Evolutionary conservation across 148 eudicot species (phyloP).

Genomic region (Chenopodium formosanum): DNA sequence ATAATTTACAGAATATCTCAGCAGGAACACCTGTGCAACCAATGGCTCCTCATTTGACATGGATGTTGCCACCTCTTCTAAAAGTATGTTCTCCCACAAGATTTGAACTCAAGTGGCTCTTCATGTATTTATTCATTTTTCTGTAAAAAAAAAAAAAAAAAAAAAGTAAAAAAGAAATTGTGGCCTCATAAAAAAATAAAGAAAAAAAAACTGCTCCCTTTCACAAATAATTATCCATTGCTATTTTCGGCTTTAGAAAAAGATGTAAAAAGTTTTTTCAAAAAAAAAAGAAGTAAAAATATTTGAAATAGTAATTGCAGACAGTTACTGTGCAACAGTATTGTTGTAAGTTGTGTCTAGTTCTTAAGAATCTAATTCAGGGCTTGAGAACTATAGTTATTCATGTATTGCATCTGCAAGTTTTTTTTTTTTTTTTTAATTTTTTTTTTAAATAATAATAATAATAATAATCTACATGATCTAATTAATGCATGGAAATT

Average conservation of each 20-base stretch:
- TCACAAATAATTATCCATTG: neutral
- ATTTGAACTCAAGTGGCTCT: neutral
- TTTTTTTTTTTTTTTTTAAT: neutral
- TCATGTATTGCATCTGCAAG: neutral
- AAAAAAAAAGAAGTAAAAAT: neutral
- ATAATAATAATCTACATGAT: neutral
- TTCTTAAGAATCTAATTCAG: neutral
- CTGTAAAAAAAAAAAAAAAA: neutral
- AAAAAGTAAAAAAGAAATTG: neutral
- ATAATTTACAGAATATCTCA: slow-evolving; percentile 44
- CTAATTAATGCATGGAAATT: neutral
- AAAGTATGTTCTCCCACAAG: slow-evolving; percentile 51
- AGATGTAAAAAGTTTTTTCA: no score
- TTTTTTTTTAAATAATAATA: neutral
- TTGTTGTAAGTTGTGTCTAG: neutral
- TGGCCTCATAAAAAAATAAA: neutral
- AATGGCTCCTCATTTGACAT: slow-evolving; percentile 82
- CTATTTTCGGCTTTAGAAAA: neutral
- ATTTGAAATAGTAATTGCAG: neutral
- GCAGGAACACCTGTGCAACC: slow-evolving; percentile 54
- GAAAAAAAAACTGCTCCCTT: neutral
- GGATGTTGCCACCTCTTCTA: slow-evolving; percentile 98
- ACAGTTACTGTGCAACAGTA: neutral
- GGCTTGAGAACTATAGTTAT: no score
- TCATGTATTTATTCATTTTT: neutral